phyloP scores from a whole-genome alignment of 1,284 basidiomycete species.

The Cutaneotrichosporon sp. region DNA sequence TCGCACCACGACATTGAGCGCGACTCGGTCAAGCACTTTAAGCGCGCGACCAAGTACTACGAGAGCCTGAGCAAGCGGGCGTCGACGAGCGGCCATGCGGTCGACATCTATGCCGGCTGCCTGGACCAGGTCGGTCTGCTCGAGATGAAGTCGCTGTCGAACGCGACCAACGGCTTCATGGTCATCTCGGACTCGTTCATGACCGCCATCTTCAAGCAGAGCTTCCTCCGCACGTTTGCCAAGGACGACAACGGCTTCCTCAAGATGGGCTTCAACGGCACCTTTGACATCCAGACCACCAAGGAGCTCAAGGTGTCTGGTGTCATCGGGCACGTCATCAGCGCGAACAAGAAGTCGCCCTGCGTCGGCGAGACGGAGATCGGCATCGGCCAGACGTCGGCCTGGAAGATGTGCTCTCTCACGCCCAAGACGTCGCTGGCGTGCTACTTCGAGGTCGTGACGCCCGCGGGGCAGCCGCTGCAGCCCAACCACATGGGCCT shows the following conservation, averaged over 20 bases:
- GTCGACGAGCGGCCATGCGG: constrained; percentile 90
- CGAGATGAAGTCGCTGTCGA: constrained; percentile 95
- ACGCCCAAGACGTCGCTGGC: constrained; percentile 86
- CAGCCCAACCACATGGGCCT: constrained; percentile 90
- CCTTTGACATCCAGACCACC: constrained; percentile 96
- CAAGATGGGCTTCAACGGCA: constrained; percentile 99
- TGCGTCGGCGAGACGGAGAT: constrained; percentile 99
- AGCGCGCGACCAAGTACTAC: constrained; percentile 96
- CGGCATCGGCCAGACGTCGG: constrained; percentile 98
- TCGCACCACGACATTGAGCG: constrained; percentile 99
- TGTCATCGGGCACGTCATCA: constrained; percentile 96
- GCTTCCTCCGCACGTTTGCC: constrained; percentile 88
- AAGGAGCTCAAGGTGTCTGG: constrained; percentile 99
- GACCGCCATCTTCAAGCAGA: constrained; percentile 98
- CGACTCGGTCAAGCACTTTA: constrained; percentile 96
- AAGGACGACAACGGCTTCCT: constrained; percentile 93
- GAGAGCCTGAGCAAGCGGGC: constrained; percentile 92
- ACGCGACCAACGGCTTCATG: constrained; percentile 95
- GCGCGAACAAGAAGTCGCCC: constrained; percentile 92
- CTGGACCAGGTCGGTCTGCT: constrained; percentile 96
- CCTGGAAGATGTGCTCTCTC: constrained; percentile 95
- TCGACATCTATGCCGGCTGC: constrained; percentile 96
- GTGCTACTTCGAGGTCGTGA: constrained; percentile 98
- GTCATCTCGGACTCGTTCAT: constrained; percentile 97
- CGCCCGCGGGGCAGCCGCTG: constrained; percentile 93